phyloP scores from a whole-genome alignment of 805 yeast species.

The Starmera dryadoides region DNA sequence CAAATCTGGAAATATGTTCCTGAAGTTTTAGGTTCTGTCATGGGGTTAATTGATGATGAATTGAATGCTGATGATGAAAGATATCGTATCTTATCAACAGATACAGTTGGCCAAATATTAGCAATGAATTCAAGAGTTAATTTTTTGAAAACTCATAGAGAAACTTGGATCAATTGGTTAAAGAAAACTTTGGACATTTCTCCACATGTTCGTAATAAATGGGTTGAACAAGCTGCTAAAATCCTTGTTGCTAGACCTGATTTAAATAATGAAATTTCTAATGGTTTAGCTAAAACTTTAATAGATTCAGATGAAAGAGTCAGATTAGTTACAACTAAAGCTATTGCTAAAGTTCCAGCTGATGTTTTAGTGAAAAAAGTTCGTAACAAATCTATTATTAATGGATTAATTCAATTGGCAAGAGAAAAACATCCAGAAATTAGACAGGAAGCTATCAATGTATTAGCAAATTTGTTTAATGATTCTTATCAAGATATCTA shows the following conservation, averaged over 20 bases:
- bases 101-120: slow-evolving; percentile 63
- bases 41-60: slow-evolving; percentile 78
- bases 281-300: slow-evolving; percentile 59
- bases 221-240: slow-evolving; percentile 55
- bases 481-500: slow-evolving; percentile 28
- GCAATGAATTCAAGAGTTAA: slow-evolving; percentile 41
- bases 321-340: slow-evolving; percentile 50
- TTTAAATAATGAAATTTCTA: slow-evolving; percentile 40
- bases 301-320: slow-evolving; percentile 73
- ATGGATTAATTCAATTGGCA: slow-evolving; percentile 51
- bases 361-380: slow-evolving; percentile 40
- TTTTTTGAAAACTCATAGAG: slow-evolving; percentile 49
- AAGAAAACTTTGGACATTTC: slow-evolving; percentile 68
- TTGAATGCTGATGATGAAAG: slow-evolving; percentile 61
- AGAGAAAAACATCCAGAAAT: slow-evolving; percentile 67
- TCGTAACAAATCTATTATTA: slow-evolving; percentile 39
- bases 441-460: slow-evolving; percentile 48
- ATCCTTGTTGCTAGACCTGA: slow-evolving; percentile 40
- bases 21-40: slow-evolving; percentile 60
- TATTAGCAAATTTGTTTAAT: slow-evolving; percentile 51
- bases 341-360: slow-evolving; percentile 41
- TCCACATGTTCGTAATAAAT: slow-evolving; percentile 53
- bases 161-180: slow-evolving; percentile 65
- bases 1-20: slow-evolving; percentile 78
- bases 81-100: slow-evolving; percentile 62